Base-by-base conservation (phyloP, 495 filamentous ascomycete genomes). In the Podospora pseudopauciseta region DNA sequence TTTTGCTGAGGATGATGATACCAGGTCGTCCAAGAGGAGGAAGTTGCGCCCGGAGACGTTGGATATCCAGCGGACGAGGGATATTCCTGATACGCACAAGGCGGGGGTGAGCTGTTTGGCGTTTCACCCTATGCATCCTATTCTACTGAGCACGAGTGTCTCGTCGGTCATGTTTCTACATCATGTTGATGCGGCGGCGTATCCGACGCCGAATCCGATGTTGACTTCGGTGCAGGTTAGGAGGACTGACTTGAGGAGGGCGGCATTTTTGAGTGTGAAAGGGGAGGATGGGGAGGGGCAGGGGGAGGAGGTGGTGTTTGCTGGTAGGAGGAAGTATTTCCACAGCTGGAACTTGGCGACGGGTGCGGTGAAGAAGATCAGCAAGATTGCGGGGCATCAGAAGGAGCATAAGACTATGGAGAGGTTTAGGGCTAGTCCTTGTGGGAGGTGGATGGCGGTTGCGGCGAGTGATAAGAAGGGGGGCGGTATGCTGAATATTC, bases 381-480 rank as follows among this genome's bases (percentile, higher is more conserved):
- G 86, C 19, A 84, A 88, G 63, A 85, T 98, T 57, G 91, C 92
- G 71, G 93, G 91, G 60, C 91, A 96, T 64, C 87, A 90, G 67
- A 84, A 89, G 65, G 91, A 94, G 76, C 95, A 97, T 75, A 89
- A 86, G 60, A 91, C 86, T 64, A 97, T 97, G 92, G 96, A 97
- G 77, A 82, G 83, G 54, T 94, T 99, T 81, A 91, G 90, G 71
- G 80, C 92, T 55, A 92, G 90, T 55, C 94, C 96, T 0, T 91
- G 91, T 75, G 95, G 96, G 2, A 86, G 88, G 27, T 93, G 91
- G 78, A 85, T 98, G 79, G 94, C 88, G 11, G 76, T 99, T 7
- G 84, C 91, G 7, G 92, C 93, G 53, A 87, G 89, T 0, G 84
- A 86, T 13, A 86, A 87, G 73, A 96, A 95, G 76, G 92, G 92